Conservation (phyloP, 495 filamentous ascomycete species). For the Aspergillus ostianus region DNA sequence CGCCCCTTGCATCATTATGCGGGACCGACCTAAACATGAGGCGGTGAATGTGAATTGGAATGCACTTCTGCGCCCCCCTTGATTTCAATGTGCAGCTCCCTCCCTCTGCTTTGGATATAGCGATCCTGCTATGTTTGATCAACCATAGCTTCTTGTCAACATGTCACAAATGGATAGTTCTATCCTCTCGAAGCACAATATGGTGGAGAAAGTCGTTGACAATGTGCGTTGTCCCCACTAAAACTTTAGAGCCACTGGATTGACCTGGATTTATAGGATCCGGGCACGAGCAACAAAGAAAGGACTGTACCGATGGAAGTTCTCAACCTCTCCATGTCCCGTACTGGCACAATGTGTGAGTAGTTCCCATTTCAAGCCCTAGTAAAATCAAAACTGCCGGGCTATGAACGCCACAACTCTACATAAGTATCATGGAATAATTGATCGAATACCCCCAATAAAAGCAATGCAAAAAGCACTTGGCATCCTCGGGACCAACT, state of each 20-base stretch:
- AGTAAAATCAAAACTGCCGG: neutral
- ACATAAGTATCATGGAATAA: neutral
- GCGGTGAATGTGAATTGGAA: neutral
- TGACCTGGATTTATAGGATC: neutral
- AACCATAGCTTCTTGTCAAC: too few species aligned
- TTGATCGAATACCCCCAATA: neutral
- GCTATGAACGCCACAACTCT: neutral
- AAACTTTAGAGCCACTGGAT: neutral
- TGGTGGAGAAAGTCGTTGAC: neutral
- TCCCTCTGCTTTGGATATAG: too few species aligned
- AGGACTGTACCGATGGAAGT: neutral
- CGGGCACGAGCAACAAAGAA: neutral
- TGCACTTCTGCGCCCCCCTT: neutral
- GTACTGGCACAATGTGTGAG: neutral
- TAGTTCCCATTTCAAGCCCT: neutral
- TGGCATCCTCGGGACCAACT: neutral
- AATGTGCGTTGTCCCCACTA: neutral
- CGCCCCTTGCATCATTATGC: neutral
- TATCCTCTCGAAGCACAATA: neutral
- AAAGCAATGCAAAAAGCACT: neutral
- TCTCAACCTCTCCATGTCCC: constrained; percentile 1
- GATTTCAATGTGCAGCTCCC: neutral
- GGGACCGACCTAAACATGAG: neutral
- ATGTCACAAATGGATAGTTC: too few species aligned
- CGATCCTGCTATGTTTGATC: too few species aligned